phyloP scores from a whole-genome alignment of 2,329 filamentous ascomycete genomes.

The Nemania abortiva region DNA sequence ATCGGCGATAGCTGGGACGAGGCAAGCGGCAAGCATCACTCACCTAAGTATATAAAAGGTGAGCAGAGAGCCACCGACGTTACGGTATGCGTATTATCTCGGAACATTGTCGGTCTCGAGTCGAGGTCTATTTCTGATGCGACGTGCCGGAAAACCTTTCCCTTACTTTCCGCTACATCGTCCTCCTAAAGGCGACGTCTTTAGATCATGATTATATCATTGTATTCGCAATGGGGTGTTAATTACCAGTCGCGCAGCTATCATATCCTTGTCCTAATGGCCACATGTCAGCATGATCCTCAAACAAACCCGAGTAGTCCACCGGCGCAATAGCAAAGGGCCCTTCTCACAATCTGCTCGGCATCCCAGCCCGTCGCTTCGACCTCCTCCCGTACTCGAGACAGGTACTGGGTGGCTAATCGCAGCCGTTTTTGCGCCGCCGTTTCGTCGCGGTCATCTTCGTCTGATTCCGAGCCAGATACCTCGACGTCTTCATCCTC shows the following conservation, averaged over 20 bases:
- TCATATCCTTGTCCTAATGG: constrained; percentile 70
- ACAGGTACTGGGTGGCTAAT: constrained; percentile 91
- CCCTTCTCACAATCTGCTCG: constrained; percentile 73
- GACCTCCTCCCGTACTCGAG: constrained; percentile 86
- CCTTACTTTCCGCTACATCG: constrained; percentile 92
- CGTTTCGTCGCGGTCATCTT: constrained; percentile 86
- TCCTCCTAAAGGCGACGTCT: constrained; percentile 66
- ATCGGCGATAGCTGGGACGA: background rate
- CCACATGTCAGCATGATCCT: constrained; percentile 15
- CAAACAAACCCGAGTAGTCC: background rate
- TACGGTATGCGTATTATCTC: constrained; percentile 80
- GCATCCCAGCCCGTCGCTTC: constrained; percentile 88
- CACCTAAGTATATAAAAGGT: constrained; percentile 83
- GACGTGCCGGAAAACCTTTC: constrained; percentile 85
- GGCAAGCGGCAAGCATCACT: constrained; percentile 3
- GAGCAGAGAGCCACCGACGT: constrained; percentile 79
- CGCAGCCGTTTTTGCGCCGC: constrained; percentile 87
- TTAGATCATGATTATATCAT: constrained; percentile 21
- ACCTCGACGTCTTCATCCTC: constrained; percentile 63
- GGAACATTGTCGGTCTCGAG: constrained; percentile 76
- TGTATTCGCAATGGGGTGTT: constrained; percentile 2
- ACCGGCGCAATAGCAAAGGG: constrained; percentile 6
- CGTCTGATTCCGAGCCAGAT: constrained; percentile 60
- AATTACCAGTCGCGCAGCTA: constrained; percentile 80
- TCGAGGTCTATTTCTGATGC: constrained; percentile 78